These are phyloP conservation scores for Leishmania arabica DNA, from an alignment of 208 protist species.

Conservation along the genomic window DNA sequence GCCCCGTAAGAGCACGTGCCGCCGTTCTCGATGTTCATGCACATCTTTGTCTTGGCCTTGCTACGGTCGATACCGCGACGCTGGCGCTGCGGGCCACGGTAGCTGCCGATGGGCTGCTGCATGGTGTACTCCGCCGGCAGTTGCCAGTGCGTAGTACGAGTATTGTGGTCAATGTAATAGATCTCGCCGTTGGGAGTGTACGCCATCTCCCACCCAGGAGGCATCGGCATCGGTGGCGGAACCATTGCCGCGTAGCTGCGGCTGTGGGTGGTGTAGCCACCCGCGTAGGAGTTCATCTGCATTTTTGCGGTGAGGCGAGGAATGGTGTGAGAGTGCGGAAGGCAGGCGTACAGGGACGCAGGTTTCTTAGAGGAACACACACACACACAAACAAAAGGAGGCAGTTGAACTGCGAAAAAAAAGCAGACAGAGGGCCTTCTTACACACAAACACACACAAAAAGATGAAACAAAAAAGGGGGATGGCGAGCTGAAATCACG, in stretches of 20 bases:
- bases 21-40: conserved; percentile 90
- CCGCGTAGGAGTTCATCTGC: conserved; percentile 36
- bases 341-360: not conserved
- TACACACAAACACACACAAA: not conserved
- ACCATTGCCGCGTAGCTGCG: conserved; percentile 22
- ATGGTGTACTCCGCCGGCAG: conserved; percentile 48
- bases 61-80: conserved; percentile 79
- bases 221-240: conserved; percentile 40
- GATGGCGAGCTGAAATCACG: not conserved
- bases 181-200: conserved; percentile 62
- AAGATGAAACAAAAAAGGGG: not conserved
- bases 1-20: conserved; percentile 85
- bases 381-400: not conserved
- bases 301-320: not conserved
- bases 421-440: not conserved
- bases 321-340: not conserved
- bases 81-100: conserved; percentile 44
- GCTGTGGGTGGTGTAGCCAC: conserved; percentile 17
- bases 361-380: not conserved
- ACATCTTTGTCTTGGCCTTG: conserved; percentile 93
- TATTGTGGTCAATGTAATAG: conserved; percentile 93
- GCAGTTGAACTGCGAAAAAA: not conserved
- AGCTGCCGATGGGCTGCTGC: conserved; percentile 30
- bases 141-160: conserved; percentile 82
- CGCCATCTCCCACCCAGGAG: conserved; percentile 82